Base-by-base conservation (phyloP, 169 alveolate genomes). In the Condylostoma magnum region DNA sequence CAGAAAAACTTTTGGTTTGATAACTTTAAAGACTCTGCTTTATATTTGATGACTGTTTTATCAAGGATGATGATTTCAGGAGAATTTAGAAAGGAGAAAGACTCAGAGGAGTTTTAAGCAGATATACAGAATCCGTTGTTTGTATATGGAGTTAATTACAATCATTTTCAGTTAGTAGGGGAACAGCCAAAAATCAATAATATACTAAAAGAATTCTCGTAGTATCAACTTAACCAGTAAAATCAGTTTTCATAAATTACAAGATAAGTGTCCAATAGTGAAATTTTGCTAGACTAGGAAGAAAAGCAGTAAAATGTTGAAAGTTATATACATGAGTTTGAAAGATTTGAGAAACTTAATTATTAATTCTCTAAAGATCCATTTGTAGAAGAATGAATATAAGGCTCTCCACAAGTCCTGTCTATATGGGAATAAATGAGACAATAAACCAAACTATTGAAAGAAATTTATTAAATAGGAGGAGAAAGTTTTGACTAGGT, bases 111-210 rank as follows among this genome's bases (percentile, higher is more conserved):
- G 12, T 15, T n/a, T 18, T 20, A 60, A 41, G n/a, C 22, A 34
- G 2, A 38, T 18, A 10, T 10, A 15, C 36, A 60, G 31, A 60
- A 41, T 41, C 33, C 56, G 1, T 60, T 60, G 31, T 60, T 60
- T 60, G 43, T 38, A 27, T 60, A 37, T 41, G 71, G 71, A 28
- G 43, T 60, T 27, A 33, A 60, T 38, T 52, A 60, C 57, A 60
- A 60, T 2, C n/a, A n/a, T n/a, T n/a, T n/a, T n/a, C n/a, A n/a
- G n/a, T n/a, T n/a, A n/a, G n/a, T n/a, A n/a, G n/a, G n/a, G n/a
- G n/a, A n/a, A n/a, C n/a, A n/a, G n/a, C n/a, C n/a, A n/a, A n/a
- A n/a, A n/a, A n/a, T n/a, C n/a, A n/a, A n/a, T n/a, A n/a, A n/a
- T n/a, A n/a, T n/a, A n/a, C n/a, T n/a, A n/a, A n/a, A n/a, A n/a